Percentiles rank a stretch among this genome's conserved stretches.
These are phyloP conservation scores for grape (Vitis vinifera) DNA, from an alignment of 164 flowering plant species.

Conservation along the genomic window DNA sequence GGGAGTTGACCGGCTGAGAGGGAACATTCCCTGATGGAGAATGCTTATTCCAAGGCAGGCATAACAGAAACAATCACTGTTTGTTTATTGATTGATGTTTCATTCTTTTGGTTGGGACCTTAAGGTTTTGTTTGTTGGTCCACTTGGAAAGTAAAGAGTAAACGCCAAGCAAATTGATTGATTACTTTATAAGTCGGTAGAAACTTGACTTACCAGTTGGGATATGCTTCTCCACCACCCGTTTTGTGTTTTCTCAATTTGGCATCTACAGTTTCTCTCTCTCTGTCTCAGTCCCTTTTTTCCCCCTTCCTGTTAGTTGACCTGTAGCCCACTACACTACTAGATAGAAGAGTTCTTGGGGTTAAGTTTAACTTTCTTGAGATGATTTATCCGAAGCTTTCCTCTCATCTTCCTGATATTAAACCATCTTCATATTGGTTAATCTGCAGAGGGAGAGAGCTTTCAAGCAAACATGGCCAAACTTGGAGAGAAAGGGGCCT, in stretches of 20 bases:
- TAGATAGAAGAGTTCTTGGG: too few relatives aligned
- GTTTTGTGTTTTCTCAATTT: not conserved
- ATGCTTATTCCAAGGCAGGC: constrained; percentile 3
- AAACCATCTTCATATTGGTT: not conserved
- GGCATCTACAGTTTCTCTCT: too few relatives aligned
- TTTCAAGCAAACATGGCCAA: too few relatives aligned
- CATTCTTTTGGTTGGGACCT: not conserved
- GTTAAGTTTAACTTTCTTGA: too few relatives aligned
- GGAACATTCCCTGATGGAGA: constrained; percentile 20
- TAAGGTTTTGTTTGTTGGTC: not conserved
- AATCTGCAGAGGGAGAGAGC: not conserved
- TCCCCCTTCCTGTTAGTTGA: too few relatives aligned
- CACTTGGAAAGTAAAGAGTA: constrained; percentile 5
- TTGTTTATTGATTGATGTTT: constrained; percentile 5
- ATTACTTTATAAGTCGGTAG: constrained; percentile 4
- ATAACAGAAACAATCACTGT: constrained; percentile 15
- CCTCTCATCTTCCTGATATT: not conserved
- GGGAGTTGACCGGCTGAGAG: constrained; percentile 7
- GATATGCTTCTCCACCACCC: constrained; percentile 6
- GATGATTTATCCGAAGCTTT: not conserved
- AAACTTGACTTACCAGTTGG: constrained; percentile 15
- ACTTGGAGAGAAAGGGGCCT: too few relatives aligned
- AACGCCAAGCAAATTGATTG: constrained; percentile 22
- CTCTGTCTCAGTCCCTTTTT: too few relatives aligned
- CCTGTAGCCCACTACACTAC: too few relatives aligned